Conservation (phyloP, 1,284 basidiomycete species). For the Cryptococcus sp. region DNA sequence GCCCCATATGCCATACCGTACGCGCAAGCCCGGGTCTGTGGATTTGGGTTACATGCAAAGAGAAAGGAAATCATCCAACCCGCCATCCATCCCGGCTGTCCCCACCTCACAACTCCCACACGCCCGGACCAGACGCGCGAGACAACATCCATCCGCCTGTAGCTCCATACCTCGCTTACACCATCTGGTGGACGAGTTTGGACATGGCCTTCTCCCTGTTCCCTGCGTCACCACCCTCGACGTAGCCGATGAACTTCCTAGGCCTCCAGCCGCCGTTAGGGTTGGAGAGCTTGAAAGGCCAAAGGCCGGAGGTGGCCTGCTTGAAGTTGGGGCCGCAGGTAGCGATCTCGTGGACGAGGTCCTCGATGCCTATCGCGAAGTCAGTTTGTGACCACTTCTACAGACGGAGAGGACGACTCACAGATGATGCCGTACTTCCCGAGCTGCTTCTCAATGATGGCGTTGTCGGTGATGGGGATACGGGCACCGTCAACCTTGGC, state of each 20-base stretch:
- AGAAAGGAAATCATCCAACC: conserved; percentile 20
- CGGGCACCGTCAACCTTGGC: conserved; percentile 98
- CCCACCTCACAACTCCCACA: too few species aligned
- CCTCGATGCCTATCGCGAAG: conserved; percentile 62
- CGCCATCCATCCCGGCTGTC: too few species aligned
- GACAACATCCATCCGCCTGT: not conserved
- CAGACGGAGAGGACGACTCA: conserved; percentile 18
- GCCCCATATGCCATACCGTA: not conserved
- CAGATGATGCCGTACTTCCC: conserved; percentile 96
- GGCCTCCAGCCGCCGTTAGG: conserved; percentile 96
- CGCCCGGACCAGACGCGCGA: not conserved
- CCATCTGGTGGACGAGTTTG: conserved; percentile 96
- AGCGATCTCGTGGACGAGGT: conserved; percentile 96
- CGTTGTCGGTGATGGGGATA: conserved; percentile 91
- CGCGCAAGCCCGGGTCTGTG: not conserved
- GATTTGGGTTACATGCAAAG: conserved; percentile 25
- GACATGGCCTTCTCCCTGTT: conserved; percentile 96
- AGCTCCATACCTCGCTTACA: conserved; percentile 55
- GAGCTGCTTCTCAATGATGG: conserved; percentile 86
- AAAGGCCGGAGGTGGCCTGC: conserved; percentile 93
- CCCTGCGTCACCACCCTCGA: conserved; percentile 89
- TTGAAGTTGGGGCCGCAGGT: conserved; percentile 98
- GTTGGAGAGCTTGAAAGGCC: conserved; percentile 99
- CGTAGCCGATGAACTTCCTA: conserved; percentile 93
- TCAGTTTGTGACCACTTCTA: not conserved